phyloP scores from a whole-genome alignment of 441 rosid genomes.

The Populus hybrid region DNA sequence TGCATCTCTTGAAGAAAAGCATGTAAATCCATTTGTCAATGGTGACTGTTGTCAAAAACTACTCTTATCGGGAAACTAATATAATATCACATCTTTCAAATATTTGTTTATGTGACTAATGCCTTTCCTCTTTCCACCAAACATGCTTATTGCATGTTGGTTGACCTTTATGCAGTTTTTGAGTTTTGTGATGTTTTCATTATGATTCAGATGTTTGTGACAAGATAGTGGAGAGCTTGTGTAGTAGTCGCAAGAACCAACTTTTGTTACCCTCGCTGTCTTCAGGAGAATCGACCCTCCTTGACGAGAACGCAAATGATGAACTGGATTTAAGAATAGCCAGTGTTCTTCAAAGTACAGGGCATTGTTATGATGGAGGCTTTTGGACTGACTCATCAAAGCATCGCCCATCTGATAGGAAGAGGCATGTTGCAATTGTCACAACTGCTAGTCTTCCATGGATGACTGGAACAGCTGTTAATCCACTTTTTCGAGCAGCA shows the following conservation, averaged over 20 bases:
- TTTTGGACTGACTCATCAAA: constrained; percentile 69
- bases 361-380: constrained; percentile 89
- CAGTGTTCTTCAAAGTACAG: constrained; percentile 93
- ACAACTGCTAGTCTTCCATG: constrained; percentile 99
- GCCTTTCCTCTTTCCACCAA: neutral
- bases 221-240: constrained; percentile 81
- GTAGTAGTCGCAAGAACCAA: constrained; percentile 76
- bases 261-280: constrained; percentile 51
- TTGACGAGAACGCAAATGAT: constrained; percentile 57
- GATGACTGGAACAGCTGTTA: constrained; percentile 99
- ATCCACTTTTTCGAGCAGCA: constrained; percentile 97
- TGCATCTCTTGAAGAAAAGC: neutral
- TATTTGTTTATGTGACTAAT: neutral
- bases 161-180: neutral
- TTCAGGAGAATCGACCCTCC: constrained; percentile 52
- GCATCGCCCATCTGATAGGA: constrained; percentile 47
- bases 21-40: neutral
- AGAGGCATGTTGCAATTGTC: constrained; percentile 90
- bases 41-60: neutral
- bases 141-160: neutral
- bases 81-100: neutral
- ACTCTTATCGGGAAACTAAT: neutral
- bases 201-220: constrained; percentile 67
- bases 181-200: constrained; percentile 11
- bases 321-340: constrained; percentile 84